Evolutionary conservation across 2,329 filamentous ascomycete genomes (phyloP), one percentile per base, ranked within the genome.

Genomic region (Colletotrichum somersetense): DNA sequence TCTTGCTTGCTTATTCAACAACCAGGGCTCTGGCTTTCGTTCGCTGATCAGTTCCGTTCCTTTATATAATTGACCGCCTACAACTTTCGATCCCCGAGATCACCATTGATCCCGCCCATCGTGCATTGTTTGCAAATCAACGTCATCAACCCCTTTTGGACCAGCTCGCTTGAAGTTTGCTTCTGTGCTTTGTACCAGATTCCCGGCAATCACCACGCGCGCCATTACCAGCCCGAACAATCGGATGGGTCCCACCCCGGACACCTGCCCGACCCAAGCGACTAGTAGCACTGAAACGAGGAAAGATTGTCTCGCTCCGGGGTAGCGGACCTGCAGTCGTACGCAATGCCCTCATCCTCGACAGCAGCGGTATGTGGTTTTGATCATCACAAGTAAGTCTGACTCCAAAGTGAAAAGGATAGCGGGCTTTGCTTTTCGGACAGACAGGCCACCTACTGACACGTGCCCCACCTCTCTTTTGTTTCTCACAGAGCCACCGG

Each of bases 331-430:
- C 20, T 8, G 18, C 35, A 44, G 44, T 30, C 46, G 20, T 8
- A 48, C 40, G 62, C n/a, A 18, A 72, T 72, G 65, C 58, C 69
- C 11, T 53, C 65, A 1, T 72, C 69, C 2, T 64, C 69, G 46
- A 69, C 66, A 16, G 66, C 53, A 5, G 69, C 69, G 18, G 69
- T 65, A 3, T 10, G 18, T 33, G 48, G 35, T 14, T 50, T 1
- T 18, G 52, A 42, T 16, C 59, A 42, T 12, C 59, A 55, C 46
- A 64, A 5, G 59, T 72, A 3, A 7, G 69, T 63, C 11, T 50
- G 11, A 4, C 16, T 5, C 7, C 23, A 12, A 10, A 1, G 30
- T 30, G 30, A 5, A 30, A 18, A 1, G 14, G 10, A 58, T n/a
- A 38, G n/a, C 4, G 40, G 23, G 23, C 16, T 46, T 30, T 12